Conservation (phyloP, 306 rosid genomes). For the Prunus davidiana region DNA sequence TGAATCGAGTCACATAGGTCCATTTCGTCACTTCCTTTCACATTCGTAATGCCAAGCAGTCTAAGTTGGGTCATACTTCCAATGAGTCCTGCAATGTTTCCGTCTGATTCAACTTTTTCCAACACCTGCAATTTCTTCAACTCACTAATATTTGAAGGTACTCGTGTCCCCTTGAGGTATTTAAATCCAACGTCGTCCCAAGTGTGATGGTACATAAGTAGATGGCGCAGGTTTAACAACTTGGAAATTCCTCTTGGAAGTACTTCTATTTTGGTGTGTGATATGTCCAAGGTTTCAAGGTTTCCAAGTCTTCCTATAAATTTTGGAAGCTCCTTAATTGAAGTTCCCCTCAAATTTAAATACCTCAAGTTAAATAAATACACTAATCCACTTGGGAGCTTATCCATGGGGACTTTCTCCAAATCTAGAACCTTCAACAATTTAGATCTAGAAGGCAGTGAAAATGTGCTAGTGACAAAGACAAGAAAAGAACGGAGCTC, state of each 20-base stretch:
- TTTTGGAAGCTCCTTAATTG: conserved; percentile 13
- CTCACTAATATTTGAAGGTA: background rate
- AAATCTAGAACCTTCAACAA: conserved; percentile 18
- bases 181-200: background rate
- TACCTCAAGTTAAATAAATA: conserved; percentile 18
- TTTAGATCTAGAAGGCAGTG: background rate
- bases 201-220: background rate
- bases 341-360: conserved; percentile 9
- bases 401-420: background rate
- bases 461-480: background rate
- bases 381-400: background rate
- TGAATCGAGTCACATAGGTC: conserved; percentile 10
- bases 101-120: background rate
- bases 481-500: conserved; percentile 10
- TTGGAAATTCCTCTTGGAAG: conserved; percentile 11
- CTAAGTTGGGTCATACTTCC: conserved; percentile 8
- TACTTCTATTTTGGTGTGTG: background rate
- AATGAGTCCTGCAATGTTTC: background rate
- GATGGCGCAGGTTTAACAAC: conserved; percentile 4
- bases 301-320: conserved; percentile 20
- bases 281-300: conserved; percentile 18
- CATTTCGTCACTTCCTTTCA: background rate
- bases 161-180: background rate
- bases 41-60: background rate
- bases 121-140: conserved; percentile 12